phyloP scores from a whole-genome alignment of 495 filamentous ascomycete genomes.

The Aspergillus campestris region DNA sequence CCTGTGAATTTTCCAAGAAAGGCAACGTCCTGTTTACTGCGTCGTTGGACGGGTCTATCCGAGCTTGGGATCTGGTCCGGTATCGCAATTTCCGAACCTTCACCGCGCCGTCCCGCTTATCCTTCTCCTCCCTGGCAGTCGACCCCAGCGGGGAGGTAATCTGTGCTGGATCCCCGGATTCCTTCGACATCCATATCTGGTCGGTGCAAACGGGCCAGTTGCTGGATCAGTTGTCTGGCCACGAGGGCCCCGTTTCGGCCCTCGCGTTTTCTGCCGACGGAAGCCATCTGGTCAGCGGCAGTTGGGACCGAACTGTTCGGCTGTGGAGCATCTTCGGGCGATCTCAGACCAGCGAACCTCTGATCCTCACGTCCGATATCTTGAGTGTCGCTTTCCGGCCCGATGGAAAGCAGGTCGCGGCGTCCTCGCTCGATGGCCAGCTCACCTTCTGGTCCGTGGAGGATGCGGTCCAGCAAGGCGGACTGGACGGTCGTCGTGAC shows the following conservation, averaged over 20 bases:
- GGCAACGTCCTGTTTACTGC: constrained; percentile 93
- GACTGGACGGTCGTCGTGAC: constrained; percentile 81
- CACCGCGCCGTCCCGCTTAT: constrained; percentile 81
- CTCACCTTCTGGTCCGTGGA: constrained; percentile 90
- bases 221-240: constrained; percentile 80
- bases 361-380: constrained; percentile 84
- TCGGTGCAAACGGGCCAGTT: constrained; percentile 96
- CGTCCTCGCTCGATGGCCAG: constrained; percentile 88
- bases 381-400: constrained; percentile 80
- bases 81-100: constrained; percentile 97
- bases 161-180: constrained; percentile 89
- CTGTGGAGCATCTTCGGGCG: constrained; percentile 92
- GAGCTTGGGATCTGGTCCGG: constrained; percentile 93
- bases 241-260: constrained; percentile 85
- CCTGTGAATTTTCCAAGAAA: constrained; percentile 86
- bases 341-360: constrained; percentile 88
- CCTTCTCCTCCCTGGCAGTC: constrained; percentile 90
- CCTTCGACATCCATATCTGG: constrained; percentile 96
- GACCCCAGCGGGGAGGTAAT: constrained; percentile 94
- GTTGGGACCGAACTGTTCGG: constrained; percentile 90
- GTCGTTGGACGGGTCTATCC: constrained; percentile 83
- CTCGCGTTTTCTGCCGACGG: constrained; percentile 85
- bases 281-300: constrained; percentile 73
- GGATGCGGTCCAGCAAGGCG: constrained; percentile 72
- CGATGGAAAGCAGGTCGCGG: constrained; percentile 82